These are phyloP conservation scores for Holtermannia corniformis DNA, from an alignment of 768 basidiomycete species.

Conservation along the genomic window DNA sequence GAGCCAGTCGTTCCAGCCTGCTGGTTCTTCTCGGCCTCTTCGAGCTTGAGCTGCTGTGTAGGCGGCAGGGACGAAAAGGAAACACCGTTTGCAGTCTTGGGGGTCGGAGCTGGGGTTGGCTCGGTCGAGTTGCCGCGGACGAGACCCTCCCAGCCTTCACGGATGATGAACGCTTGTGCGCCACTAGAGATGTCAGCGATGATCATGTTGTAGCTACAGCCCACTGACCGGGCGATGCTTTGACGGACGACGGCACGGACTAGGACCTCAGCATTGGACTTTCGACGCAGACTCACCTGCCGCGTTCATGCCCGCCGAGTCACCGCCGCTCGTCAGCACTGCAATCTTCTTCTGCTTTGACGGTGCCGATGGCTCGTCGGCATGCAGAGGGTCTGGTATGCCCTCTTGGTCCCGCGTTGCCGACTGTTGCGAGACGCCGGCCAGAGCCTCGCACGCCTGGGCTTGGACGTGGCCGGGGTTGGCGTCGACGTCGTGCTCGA, in stretches of 20 bases:
- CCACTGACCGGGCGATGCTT: slow-evolving; percentile 72
- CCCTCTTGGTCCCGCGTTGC: background rate
- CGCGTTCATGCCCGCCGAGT: slow-evolving; percentile 68
- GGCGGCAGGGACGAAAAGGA: slow-evolving; percentile 38
- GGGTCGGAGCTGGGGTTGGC: slow-evolving; percentile 22
- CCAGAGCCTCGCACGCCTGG: background rate
- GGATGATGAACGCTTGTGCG: slow-evolving; percentile 90
- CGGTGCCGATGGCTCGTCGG: background rate
- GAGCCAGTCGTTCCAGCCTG: background rate
- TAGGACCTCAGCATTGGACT: slow-evolving; percentile 51
- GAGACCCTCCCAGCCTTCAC: slow-evolving; percentile 97
- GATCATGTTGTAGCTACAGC: background rate
- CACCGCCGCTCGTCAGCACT: slow-evolving; percentile 89
- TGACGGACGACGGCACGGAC: slow-evolving; percentile 89
- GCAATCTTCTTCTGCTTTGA: slow-evolving; percentile 68
- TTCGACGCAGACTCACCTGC: slow-evolving; percentile 21
- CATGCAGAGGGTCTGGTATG: background rate
- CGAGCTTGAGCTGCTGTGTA: slow-evolving; percentile 27
- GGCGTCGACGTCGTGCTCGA: background rate
- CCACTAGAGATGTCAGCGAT: slow-evolving; percentile 50
- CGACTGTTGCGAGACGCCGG: background rate
- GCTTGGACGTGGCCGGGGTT: background rate
- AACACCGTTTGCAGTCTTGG: slow-evolving; percentile 27
- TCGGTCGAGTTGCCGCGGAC: slow-evolving; percentile 72
- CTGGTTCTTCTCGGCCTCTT: slow-evolving; percentile 1